Conservation (phyloP, 2,329 filamentous ascomycete genomes). For the Xylaria sp. region DNA sequence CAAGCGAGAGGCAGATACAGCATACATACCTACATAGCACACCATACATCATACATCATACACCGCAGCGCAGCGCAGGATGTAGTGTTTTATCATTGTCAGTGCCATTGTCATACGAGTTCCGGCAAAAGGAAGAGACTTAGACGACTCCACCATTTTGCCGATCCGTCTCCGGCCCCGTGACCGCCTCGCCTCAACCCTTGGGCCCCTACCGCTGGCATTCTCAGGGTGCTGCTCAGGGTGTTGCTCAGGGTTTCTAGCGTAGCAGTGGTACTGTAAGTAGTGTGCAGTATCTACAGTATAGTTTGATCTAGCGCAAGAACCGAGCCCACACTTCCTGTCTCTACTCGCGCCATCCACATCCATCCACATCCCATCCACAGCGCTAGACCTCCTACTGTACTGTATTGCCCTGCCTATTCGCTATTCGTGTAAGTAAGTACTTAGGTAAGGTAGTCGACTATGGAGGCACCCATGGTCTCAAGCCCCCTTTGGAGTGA, state of each 20-base stretch:
- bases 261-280: no score
- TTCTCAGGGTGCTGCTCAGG: neutral
- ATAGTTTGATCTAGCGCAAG: no score
- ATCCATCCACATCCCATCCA: no score
- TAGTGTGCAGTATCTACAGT: no score
- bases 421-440: no score
- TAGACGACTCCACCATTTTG: slow-evolving; percentile 21
- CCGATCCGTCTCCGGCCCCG: slow-evolving; percentile 22
- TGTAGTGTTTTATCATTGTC: neutral
- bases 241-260: neutral
- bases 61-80: slow-evolving; percentile 1
- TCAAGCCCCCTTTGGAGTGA: neutral
- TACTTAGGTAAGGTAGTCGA: neutral
- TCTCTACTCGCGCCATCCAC: no score
- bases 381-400: no score
- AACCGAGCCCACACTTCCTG: no score
- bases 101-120: slow-evolving; percentile 14
- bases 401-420: no score
- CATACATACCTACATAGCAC: no score
- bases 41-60: neutral
- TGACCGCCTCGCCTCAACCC: slow-evolving; percentile 23
- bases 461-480: no score
- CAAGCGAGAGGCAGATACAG: neutral
- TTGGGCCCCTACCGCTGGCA: slow-evolving; percentile 15
- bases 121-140: slow-evolving; percentile 13